Percentiles rank a stretch among this genome's conserved stretches.
phyloP scores from a whole-genome alignment of 1,139 yeast genomes.

The Candida pseudoviswanathii region DNA sequence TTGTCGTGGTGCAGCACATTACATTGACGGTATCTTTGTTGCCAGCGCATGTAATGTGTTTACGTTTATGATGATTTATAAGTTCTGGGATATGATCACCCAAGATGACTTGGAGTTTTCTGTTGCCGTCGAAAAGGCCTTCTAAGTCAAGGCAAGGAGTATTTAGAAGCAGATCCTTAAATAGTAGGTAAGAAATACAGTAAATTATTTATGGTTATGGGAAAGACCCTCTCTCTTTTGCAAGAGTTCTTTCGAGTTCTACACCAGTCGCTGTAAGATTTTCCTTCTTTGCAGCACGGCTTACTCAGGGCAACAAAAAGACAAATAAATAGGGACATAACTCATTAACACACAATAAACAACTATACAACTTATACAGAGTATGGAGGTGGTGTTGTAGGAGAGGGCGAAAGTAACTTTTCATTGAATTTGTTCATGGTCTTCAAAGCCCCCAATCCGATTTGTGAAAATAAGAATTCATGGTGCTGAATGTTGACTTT shows the following conservation, averaged over 20 bases:
- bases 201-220: not conserved
- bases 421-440: constrained; percentile 1
- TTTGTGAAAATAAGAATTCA: constrained; percentile 1
- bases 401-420: not conserved
- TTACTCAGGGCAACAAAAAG: not conserved
- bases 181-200: not conserved
- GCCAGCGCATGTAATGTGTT: constrained; percentile 80
- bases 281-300: no score
- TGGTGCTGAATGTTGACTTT: not conserved
- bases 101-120: constrained; percentile 93
- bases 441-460: constrained; percentile 2
- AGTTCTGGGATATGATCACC: constrained; percentile 97
- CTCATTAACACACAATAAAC: constrained; percentile 2
- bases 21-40: constrained; percentile 86
- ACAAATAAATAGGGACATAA: not conserved
- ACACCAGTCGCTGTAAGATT: not conserved
- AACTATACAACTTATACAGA: constrained; percentile 1
- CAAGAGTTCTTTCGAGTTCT: no score
- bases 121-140: constrained; percentile 55
- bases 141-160: not conserved
- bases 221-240: no score
- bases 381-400: constrained; percentile 1
- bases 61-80: constrained; percentile 91
- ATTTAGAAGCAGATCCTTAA: no score
- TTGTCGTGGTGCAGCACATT: constrained; percentile 77